phyloP scores from a whole-genome alignment of 225 moss, liverwort and hornwort genomes.

The Marchantia polymorpha region DNA sequence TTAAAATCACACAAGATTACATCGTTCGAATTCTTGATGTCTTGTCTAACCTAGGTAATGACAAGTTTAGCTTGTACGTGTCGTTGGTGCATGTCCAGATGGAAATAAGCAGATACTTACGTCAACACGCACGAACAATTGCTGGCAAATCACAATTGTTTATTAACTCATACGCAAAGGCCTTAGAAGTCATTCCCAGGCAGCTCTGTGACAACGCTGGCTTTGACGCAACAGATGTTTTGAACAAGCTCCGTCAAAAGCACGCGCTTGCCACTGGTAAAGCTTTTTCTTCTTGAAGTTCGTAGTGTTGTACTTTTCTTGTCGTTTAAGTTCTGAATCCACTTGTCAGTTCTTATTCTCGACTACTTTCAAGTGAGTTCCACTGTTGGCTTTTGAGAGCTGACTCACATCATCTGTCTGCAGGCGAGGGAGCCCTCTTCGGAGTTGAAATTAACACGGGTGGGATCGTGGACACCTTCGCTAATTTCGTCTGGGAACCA shows the following conservation, averaged over 20 bases:
- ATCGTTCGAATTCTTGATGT: no score
- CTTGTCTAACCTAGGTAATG: no score
- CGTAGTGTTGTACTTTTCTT: background rate
- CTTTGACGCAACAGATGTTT: conserved; percentile 95
- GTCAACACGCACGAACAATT: conserved; percentile 89
- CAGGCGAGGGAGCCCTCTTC: conserved; percentile 84
- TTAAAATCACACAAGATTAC: no score
- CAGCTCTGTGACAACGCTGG: conserved; percentile 99
- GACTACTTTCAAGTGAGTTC: background rate
- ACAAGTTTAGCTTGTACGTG: background rate
- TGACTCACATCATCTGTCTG: background rate
- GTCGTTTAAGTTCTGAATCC: background rate
- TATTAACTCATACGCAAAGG: conserved; percentile 94
- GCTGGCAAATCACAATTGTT: conserved; percentile 90
- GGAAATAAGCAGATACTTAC: conserved; percentile 89
- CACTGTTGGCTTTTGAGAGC: background rate
- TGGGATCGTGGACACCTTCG: conserved; percentile 81
- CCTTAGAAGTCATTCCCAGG: conserved; percentile 96
- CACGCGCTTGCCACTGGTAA: conserved; percentile 80
- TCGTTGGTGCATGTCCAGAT: conserved; percentile 46
- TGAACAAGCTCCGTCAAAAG: conserved; percentile 97
- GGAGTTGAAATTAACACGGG: conserved; percentile 91
- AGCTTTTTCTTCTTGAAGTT: background rate
- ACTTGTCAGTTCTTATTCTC: background rate
- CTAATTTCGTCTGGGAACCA: conserved; percentile 93